Conservation (phyloP, 2,329 filamentous ascomycete species). For the Colletotrichum sp. region DNA sequence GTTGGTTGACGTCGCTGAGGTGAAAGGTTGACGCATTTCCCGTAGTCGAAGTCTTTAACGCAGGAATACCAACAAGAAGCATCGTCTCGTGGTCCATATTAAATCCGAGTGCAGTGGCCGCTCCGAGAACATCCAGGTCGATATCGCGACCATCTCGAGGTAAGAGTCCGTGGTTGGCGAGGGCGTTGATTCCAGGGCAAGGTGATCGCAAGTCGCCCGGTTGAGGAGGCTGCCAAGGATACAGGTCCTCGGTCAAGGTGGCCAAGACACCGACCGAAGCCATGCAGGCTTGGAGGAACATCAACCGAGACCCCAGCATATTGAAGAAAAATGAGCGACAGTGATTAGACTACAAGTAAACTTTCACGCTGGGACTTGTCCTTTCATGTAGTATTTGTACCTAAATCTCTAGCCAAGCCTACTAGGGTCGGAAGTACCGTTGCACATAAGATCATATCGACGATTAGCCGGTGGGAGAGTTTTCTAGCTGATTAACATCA, state of each 20-base stretch:
- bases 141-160: constrained; percentile 10
- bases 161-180: constrained; percentile 26
- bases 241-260: not conserved
- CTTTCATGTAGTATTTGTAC: not conserved
- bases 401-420: not conserved
- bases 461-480: not conserved
- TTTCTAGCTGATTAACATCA: not conserved
- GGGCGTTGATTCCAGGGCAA: constrained; percentile 26
- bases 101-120: constrained; percentile 11
- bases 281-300: not conserved
- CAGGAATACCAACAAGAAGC: constrained; percentile 12
- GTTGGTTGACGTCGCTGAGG: constrained; percentile 30
- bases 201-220: constrained; percentile 17
- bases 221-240: not conserved
- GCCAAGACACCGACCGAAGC: not conserved
- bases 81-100: constrained; percentile 12
- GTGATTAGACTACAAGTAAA: not conserved
- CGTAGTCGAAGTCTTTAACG: constrained; percentile 28
- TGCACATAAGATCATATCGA: not conserved
- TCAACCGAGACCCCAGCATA: not conserved
- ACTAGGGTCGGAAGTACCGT: not conserved
- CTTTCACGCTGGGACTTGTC: not conserved
- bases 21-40: constrained; percentile 29
- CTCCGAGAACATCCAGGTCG: not conserved
- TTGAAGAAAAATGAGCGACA: not conserved